Conservation (phyloP, 495 filamentous ascomycete genomes). For the Stereocaulon alpinum region DNA sequence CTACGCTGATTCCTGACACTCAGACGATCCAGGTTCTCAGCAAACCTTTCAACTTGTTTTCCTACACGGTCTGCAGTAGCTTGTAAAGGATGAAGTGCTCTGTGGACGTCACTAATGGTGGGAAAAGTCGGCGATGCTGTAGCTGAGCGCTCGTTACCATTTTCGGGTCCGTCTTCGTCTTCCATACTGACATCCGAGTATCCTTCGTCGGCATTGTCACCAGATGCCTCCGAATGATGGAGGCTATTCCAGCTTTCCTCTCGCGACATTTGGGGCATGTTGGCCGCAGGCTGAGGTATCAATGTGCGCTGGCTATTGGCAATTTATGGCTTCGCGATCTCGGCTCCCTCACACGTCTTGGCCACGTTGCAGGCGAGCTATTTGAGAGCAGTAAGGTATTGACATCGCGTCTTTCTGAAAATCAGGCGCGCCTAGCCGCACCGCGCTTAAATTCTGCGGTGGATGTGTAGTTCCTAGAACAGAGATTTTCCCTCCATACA, state of each 20-base stretch:
- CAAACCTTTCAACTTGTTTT: slow-evolving; percentile 55
- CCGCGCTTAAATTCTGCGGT: slow-evolving; percentile 1
- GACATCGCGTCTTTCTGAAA: neutral
- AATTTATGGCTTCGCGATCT: neutral
- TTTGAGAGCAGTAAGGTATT: neutral
- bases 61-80: slow-evolving; percentile 50
- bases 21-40: slow-evolving; percentile 53
- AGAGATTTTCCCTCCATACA: slow-evolving; percentile 48
- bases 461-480: neutral
- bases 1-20: slow-evolving; percentile 16
- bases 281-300: neutral
- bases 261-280: slow-evolving; percentile 13
- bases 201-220: slow-evolving; percentile 11
- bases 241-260: slow-evolving; percentile 23
- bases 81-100: slow-evolving; percentile 45
- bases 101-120: slow-evolving; percentile 39
- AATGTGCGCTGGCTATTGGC: neutral
- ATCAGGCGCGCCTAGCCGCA: neutral
- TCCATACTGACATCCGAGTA: slow-evolving; percentile 17
- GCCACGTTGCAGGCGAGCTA: neutral
- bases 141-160: slow-evolving; percentile 2
- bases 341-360: neutral
- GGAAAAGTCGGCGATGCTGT: slow-evolving; percentile 31
- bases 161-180: slow-evolving; percentile 11
- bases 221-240: slow-evolving; percentile 18